These are phyloP conservation scores for Russula sp. DNA, from an alignment of 768 basidiomycete genomes.

Conservation along the genomic window DNA sequence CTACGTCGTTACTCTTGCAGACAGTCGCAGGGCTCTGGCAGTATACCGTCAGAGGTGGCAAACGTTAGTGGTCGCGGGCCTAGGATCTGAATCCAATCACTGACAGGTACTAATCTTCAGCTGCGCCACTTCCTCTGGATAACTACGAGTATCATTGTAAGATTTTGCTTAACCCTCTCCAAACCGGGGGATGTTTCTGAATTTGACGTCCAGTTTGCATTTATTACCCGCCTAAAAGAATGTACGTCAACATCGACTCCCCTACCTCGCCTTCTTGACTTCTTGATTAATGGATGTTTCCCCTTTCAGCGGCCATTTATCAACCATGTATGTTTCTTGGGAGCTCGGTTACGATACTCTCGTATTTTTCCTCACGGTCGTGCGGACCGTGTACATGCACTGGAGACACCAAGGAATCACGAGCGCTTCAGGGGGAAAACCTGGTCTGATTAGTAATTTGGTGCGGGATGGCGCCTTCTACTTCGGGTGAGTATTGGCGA, in stretches of 20 bases:
- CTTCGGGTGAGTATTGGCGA: conserved; percentile 26
- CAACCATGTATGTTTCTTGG: conserved; percentile 29
- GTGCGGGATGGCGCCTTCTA: conserved; percentile 28
- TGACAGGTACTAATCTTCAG: conserved; percentile 5
- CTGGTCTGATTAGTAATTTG: conserved; percentile 12
- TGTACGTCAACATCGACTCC: conserved; percentile 11
- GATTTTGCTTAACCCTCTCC: neutral
- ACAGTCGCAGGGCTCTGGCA: conserved; percentile 26
- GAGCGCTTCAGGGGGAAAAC: neutral
- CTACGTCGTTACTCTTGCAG: conserved; percentile 20
- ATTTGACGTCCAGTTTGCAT: conserved; percentile 24
- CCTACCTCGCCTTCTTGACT: neutral
- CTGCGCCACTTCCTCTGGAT: conserved; percentile 27
- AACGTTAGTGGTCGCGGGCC: conserved; percentile 10
- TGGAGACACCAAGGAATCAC: conserved; percentile 16
- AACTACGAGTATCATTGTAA: conserved; percentile 30
- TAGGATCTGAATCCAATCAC: neutral
- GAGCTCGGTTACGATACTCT: conserved; percentile 28
- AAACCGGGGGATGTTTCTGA: neutral
- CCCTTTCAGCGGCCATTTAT: conserved; percentile 16
- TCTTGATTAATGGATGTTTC: neutral
- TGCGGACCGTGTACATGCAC: conserved; percentile 28
- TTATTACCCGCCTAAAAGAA: conserved; percentile 24
- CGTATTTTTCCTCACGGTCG: conserved; percentile 28
- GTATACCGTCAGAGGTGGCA: conserved; percentile 23